These are phyloP conservation scores for Fusarium bactridioides DNA, from an alignment of 2,329 filamentous ascomycete species.

Conservation along the genomic window DNA sequence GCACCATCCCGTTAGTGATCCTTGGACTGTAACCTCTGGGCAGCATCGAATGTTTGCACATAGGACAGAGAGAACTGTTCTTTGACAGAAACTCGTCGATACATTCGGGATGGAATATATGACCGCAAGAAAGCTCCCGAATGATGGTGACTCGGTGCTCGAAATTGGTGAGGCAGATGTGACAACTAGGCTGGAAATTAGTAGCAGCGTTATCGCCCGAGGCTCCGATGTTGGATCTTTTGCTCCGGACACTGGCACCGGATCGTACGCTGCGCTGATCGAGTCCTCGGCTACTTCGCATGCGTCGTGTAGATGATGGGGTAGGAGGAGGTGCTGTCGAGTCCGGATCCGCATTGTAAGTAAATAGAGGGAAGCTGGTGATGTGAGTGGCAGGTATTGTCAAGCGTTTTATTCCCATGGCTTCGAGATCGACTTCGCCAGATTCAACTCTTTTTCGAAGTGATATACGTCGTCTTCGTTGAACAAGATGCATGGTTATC, in stretches of 20 bases:
- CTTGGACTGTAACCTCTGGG: constrained; percentile 72
- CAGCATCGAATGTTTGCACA: constrained; percentile 87
- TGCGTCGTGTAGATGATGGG: constrained; percentile 45
- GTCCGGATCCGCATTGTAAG: constrained; percentile 70
- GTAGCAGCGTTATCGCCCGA: constrained; percentile 53
- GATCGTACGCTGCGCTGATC: constrained; percentile 43
- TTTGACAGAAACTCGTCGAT: constrained; percentile 84
- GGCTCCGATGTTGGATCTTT: constrained; percentile 48
- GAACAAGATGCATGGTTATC: constrained; percentile 77
- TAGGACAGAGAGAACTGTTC: constrained; percentile 85
- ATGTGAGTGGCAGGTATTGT: constrained; percentile 78
- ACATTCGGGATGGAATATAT: constrained; percentile 93
- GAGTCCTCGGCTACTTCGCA: constrained; percentile 43
- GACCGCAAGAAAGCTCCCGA: constrained; percentile 85
- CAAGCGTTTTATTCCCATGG: constrained; percentile 82
- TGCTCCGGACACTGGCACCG: constrained; percentile 47
- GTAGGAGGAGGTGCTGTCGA: constrained; percentile 48
- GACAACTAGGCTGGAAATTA: constrained; percentile 80
- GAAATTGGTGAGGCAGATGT: constrained; percentile 90
- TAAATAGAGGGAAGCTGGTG: constrained; percentile 78
- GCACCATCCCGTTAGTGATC: constrained; percentile 87
- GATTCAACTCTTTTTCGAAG: constrained; percentile 75
- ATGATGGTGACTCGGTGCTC: constrained; percentile 74
- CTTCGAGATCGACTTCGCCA: constrained; percentile 87
- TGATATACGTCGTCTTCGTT: constrained; percentile 72